A percentile compares a stretch with the other conserved stretches of the same genome.
phyloP scores from a whole-genome alignment of 768 basidiomycete species.

The Tephrocybe rancida region DNA sequence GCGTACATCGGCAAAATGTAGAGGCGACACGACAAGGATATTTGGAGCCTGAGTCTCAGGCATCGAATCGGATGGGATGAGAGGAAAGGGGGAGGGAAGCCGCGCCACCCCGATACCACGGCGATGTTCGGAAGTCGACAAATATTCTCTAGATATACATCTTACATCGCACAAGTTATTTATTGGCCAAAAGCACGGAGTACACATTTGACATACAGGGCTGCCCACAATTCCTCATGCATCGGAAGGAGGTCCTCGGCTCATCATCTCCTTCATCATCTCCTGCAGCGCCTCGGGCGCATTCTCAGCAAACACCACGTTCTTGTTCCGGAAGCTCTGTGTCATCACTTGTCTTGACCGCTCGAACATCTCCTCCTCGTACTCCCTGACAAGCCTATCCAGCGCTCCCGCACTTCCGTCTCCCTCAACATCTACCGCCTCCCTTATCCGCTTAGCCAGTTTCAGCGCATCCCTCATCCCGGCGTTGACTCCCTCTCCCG shows the following conservation, averaged over 20 bases:
- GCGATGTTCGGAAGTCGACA: no score
- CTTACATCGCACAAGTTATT: no score
- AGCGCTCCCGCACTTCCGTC: slow-evolving; percentile 3
- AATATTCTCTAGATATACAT: no score
- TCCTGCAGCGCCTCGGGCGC: slow-evolving; percentile 5
- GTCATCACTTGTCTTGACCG: slow-evolving; percentile 9
- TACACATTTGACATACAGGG: no score
- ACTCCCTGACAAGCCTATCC: slow-evolving; percentile 10
- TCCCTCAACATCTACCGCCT: neutral
- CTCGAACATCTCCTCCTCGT: slow-evolving; percentile 16
- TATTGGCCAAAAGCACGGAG: no score
- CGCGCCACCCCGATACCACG: no score
- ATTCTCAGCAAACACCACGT: slow-evolving; percentile 3
- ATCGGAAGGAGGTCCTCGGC: neutral
- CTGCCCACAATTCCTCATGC: no score
- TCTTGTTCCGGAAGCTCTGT: slow-evolving; percentile 10
- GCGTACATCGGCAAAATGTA: no score
- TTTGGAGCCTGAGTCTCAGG: no score
- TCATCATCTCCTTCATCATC: slow-evolving; percentile 3
- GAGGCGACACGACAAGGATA: no score
- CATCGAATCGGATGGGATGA: no score
- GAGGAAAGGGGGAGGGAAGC: no score
- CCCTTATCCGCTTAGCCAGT: slow-evolving; percentile 11
- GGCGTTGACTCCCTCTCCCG: slow-evolving; percentile 25
- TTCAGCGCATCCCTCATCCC: slow-evolving; percentile 24